These are phyloP conservation scores for Choiromyces venosus DNA, from an alignment of 495 filamentous ascomycete species.

Conservation along the genomic window DNA sequence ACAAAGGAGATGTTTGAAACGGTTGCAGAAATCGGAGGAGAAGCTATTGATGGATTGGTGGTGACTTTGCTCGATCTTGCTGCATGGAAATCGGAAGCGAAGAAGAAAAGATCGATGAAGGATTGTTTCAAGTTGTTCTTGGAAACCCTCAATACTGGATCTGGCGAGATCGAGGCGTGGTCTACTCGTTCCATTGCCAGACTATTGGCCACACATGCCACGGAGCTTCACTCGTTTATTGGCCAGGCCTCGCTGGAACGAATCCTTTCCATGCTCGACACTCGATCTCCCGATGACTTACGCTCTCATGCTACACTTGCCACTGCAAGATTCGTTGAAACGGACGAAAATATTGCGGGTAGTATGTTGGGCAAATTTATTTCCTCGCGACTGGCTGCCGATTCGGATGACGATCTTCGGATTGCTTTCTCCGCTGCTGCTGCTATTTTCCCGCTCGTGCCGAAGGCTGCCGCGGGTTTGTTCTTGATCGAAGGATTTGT, in stretches of 20 bases:
- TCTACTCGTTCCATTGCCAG: constrained; percentile 60
- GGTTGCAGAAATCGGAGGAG: constrained; percentile 58
- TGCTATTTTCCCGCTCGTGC: constrained; percentile 76
- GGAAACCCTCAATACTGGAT: constrained; percentile 59
- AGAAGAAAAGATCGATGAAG: constrained; percentile 50
- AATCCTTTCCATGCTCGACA: constrained; percentile 57
- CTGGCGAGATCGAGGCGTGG: constrained; percentile 55
- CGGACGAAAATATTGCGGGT: constrained; percentile 53
- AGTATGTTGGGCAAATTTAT: constrained; percentile 55
- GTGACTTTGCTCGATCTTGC: constrained; percentile 53
- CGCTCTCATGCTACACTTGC: constrained; percentile 64
- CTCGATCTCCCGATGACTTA: constrained; percentile 52
- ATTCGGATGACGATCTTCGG: constrained; percentile 56
- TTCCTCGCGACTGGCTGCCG: constrained; percentile 49
- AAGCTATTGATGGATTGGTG: constrained; percentile 55
- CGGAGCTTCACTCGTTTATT: constrained; percentile 52
- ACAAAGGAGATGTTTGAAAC: constrained; percentile 52
- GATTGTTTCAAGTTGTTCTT: constrained; percentile 64
- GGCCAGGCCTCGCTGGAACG: constrained; percentile 60
- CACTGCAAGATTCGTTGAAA: constrained; percentile 60
- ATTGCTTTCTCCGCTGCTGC: constrained; percentile 84
- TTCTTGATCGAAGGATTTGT: constrained; percentile 85
- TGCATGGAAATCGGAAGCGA: constrained; percentile 54
- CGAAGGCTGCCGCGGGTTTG: constrained; percentile 61
- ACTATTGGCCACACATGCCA: constrained; percentile 56